Evolutionary conservation across 1,284 basidiomycete species (phyloP), one percentile per base, ranked within the genome.

Genomic region (Cryptococcus depauperatus): DNA sequence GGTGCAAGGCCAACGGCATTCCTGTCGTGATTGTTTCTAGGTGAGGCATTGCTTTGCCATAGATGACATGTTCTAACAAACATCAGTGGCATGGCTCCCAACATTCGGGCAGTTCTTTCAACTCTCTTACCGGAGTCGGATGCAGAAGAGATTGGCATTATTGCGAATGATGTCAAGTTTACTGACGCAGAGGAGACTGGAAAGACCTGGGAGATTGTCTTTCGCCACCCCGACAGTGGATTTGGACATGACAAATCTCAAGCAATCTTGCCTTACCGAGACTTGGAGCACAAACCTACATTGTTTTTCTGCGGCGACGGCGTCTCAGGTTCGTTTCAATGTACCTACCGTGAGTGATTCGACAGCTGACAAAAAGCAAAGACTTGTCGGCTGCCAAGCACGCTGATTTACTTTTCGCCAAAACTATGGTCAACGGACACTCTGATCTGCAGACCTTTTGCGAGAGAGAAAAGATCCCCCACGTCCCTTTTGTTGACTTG

Each of bases 281-380:
- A 76, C 26, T 76, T 92, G 33, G 63, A 76, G 3, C 66, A 80
- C 47, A 80, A 81, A 13, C 91, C 91, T 3, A 83, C 79, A 1
- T 74, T 92, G 14, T 91, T 95, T 72, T 95, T 93, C 78, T 91
- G 92, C 56, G 91, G 91, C 1, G 91, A 96, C 64, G 91, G 91
- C 37, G 91, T 93, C 44, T 88, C 85, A 49, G 85, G 85, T 84
- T 46, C 38, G 77, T 66, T 5, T 13, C 37, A 19, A 13, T 32
- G n/a, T n/a, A n/a, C n/a, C n/a, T 23, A 33, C 41, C 22, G n/a
- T 27, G 23, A 21, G 16, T 30, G 32, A 39, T 4, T n/a, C 13
- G 32, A 11, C 29, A 11, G 18, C 25, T 34, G 25, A 29, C 25
- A 26, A 23, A 29, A 5, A 29, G 30, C 9, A 8, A 18, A 84